A percentile compares a stretch with the other conserved stretches of the same genome.
Conservation (phyloP, 345 rosid genomes). For the Sonneratia alba region DNA sequence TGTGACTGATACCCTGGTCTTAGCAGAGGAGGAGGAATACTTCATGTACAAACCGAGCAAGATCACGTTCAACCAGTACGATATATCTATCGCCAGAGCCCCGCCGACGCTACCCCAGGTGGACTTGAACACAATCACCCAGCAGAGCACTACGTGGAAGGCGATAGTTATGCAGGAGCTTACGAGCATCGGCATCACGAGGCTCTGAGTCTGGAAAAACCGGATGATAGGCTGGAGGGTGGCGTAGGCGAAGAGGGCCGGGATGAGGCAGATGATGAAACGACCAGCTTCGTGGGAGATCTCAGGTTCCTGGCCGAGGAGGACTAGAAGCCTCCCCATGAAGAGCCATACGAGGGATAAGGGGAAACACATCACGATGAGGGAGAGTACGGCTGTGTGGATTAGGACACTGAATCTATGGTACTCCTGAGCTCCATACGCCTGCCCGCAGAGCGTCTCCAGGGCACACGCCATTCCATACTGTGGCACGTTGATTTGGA, state of each 20-base stretch:
- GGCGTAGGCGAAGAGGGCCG: slow-evolving; percentile 36
- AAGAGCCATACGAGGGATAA: slow-evolving; percentile 31
- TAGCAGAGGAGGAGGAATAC: slow-evolving; percentile 26
- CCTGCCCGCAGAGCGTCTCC: slow-evolving; percentile 10
- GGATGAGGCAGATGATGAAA: slow-evolving; percentile 28
- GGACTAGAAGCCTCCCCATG: slow-evolving; percentile 31
- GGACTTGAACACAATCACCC: slow-evolving; percentile 29
- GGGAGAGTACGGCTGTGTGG: slow-evolving; percentile 30
- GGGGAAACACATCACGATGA: slow-evolving; percentile 24
- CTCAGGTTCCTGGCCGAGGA: slow-evolving; percentile 32
- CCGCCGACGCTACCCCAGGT: slow-evolving; percentile 26
- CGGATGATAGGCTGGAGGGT: slow-evolving; percentile 31
- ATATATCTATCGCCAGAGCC: slow-evolving; percentile 24
- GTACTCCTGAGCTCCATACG: slow-evolving; percentile 20
- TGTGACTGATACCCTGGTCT: slow-evolving; percentile 22
- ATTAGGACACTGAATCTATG: slow-evolving; percentile 26
- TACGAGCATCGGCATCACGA: slow-evolving; percentile 30
- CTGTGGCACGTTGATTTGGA: background rate
- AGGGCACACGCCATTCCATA: slow-evolving; percentile 10
- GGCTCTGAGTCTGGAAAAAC: slow-evolving; percentile 32
- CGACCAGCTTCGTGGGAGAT: slow-evolving; percentile 30
- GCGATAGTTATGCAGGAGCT: slow-evolving; percentile 21
- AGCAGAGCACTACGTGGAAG: slow-evolving; percentile 30
- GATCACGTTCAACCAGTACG: slow-evolving; percentile 33
- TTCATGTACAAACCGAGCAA: slow-evolving; percentile 25